Evolutionary conservation across 2,329 filamentous ascomycete genomes (phyloP).

Genomic region (Thermoascus crustaceus): DNA sequence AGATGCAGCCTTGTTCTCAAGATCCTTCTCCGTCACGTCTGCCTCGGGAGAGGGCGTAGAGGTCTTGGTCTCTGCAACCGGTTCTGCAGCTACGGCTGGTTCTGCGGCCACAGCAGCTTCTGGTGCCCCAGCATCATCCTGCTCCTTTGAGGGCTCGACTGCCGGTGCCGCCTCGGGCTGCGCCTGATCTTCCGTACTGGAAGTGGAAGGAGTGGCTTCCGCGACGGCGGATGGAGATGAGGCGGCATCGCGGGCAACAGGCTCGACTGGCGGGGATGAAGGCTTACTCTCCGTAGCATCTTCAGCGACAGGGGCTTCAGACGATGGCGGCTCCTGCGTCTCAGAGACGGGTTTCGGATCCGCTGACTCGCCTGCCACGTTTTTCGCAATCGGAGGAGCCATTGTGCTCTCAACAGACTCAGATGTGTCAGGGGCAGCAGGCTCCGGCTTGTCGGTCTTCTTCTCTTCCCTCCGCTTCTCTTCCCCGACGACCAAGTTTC

Average conservation of each 20-base stretch:
- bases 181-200: conserved; percentile 6
- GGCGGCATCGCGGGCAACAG: neutral
- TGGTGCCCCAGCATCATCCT: neutral
- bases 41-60: neutral
- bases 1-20: conserved; percentile 4
- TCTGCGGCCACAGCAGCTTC: too few species aligned
- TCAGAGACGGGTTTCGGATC: conserved; percentile 19
- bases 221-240: too few species aligned
- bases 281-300: conserved; percentile 1
- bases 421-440: conserved; percentile 5
- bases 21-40: conserved; percentile 1
- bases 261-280: too few species aligned
- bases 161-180: conserved; percentile 9
- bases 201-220: too few species aligned
- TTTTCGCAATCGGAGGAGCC: conserved; percentile 25
- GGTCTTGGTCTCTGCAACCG: too few species aligned
- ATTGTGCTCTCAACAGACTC: conserved; percentile 11
- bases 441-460: conserved; percentile 10
- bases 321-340: too few species aligned
- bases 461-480: conserved; percentile 3
- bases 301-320: conserved; percentile 4
- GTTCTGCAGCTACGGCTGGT: too few species aligned
- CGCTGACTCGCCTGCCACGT: conserved; percentile 25
- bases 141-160: neutral
- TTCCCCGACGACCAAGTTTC: conserved; percentile 25